Evolutionary conservation across 306 rosid genomes (phyloP), one percentile per base, ranked within the genome.

Genomic region (Vigna angularis): DNA sequence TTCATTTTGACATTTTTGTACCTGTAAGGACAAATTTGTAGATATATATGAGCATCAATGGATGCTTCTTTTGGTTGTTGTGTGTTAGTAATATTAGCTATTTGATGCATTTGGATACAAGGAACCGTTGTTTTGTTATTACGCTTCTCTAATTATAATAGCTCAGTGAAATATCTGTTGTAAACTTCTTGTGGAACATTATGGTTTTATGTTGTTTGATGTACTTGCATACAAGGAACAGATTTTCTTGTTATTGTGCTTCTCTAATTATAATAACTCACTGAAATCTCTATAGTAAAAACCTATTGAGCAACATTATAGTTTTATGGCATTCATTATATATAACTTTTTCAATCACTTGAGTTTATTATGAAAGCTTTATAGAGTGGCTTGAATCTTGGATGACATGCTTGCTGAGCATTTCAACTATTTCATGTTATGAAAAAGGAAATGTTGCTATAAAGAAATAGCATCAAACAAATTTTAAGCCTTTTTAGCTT

Each of bases 1-100:
- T 7, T 83, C 87, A 17, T 85, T 94, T 72, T 94, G 85, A 94
- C 34, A 20, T 72, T 26, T 32, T 42, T 47, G 74, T 81, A 70
- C 68, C 58, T 45, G 47, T 75, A 65, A 38, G 28, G 68, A 73
- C 70, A 74, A 63, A 67, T 42, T 58, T 84, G 82, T 71, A 74
- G 85, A 80, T 81, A 80, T 81, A 80, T 81, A 65, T 68, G 75
- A 75, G 68, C 80, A 61, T 74, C 28, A 13, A 22, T 62, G 72
- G 79, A 22, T 72, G 74, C 45, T 68, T 22, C 56, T 73, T 16
- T 24, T 24, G 50, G 76, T 72, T 73, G 49, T 8, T 74, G 57
- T 72, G 58, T 76, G 52, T 52, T n/a, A 18, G 70, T 36, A 73
- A 34, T 47, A 2, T 40, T 61, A 66, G 82, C 79, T 56, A 67